Evolutionary conservation across 345 rosid genomes (phyloP), one percentile per base, ranked within the genome.

Genomic region (Brassica nigra): DNA sequence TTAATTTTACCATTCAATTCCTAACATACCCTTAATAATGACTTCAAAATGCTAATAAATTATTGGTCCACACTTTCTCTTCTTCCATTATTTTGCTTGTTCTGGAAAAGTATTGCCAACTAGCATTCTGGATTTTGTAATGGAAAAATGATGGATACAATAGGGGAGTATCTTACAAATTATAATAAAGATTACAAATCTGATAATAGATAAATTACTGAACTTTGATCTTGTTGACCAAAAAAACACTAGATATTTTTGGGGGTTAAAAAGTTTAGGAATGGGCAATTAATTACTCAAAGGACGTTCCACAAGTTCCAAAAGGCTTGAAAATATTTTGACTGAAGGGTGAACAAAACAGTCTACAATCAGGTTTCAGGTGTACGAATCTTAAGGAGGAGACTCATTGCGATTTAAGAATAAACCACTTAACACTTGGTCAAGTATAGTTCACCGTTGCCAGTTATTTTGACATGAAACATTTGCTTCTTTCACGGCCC

Each of bases 1-100:
- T 76, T 77, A 14, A 16, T 49, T 49, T 62, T 66, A 59, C 58
- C 55, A 44, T 67, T 73, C 10, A 73, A 61, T 74, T 70, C 44
- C 37, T 52, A 73, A 57, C 9, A 1, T 39, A 6, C 39, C 30
- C 29, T 66, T 49, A 49, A 44, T 66, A 20, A 44, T 69, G n/a
- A 7, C 4, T 63, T 16, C 15, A 3, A 23, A 39, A 20, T 49
- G 54, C 54, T 39, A 42, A 49, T 76, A 12, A 11, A 44, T 59
- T 68, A 3, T 1, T 68, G 23, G 67, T 44, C 49, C 61, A 66
- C 27, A 65, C 29, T 2, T 15, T 52, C 5, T 73, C n/a, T 20
- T 33, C 33, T 62, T 76, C 2, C 52, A 47, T 74, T 63, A 5
- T 10, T 62, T 15, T 27, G 16, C 8, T 37, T 8, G 8, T 58